Percentiles rank a stretch among this genome's conserved stretches.
These are phyloP conservation scores for Linderniella brevidens DNA, from an alignment of 257 asterid genomes.

Conservation along the genomic window DNA sequence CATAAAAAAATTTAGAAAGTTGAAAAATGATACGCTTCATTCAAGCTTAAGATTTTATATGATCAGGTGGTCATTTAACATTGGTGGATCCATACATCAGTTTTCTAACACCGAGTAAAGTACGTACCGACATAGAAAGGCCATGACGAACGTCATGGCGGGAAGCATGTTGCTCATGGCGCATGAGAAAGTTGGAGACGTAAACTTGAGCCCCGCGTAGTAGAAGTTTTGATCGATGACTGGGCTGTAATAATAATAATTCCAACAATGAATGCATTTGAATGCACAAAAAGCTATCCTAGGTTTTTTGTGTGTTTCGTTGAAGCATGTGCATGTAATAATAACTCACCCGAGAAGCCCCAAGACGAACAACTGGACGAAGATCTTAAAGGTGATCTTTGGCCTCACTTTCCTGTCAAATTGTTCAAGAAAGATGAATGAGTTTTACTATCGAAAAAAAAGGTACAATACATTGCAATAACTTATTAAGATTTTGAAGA, in stretches of 20 bases:
- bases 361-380: conserved; percentile 70
- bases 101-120: too few species aligned
- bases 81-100: too few species aligned
- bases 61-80: too few species aligned
- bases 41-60: too few species aligned
- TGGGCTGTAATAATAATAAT: conserved; percentile 34
- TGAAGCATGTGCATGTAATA: background rate
- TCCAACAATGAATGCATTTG: too few species aligned
- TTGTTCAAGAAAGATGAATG: background rate
- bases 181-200: conserved; percentile 81
- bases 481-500: background rate
- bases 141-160: conserved; percentile 81
- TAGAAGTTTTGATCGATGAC: conserved; percentile 85
- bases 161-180: conserved; percentile 96
- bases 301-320: too few species aligned
- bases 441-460: background rate
- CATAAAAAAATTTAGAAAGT: too few species aligned
- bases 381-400: conserved; percentile 60
- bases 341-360: conserved; percentile 82
- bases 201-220: conserved; percentile 67
- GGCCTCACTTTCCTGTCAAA: conserved; percentile 70
- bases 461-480: background rate
- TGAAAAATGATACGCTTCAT: too few species aligned
- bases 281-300: too few species aligned
- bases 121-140: conserved; percentile 48